Conservation (phyloP, 2,329 filamentous ascomycete species). For the Exserohilum turcica region DNA sequence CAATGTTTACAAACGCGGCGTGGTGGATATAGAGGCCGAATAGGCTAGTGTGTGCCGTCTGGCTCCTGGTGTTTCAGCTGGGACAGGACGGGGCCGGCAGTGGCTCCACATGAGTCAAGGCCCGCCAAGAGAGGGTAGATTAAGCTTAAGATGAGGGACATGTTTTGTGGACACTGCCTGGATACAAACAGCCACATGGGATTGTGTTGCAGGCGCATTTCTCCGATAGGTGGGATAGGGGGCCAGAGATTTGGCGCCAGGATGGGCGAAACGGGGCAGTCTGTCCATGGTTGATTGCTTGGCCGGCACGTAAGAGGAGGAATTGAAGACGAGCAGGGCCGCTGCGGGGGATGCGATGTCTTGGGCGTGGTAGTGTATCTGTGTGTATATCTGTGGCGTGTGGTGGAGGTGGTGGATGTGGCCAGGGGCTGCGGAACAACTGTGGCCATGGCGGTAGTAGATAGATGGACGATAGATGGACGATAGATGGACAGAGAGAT, state of each 20-base stretch:
- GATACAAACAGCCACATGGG: neutral
- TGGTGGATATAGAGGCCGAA: slow-evolving; percentile 1
- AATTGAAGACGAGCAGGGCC: neutral
- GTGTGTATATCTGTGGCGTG: neutral
- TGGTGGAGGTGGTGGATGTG: too few species aligned
- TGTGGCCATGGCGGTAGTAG: too few species aligned
- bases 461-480: too few species aligned
- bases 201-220: neutral
- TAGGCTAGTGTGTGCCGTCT: neutral
- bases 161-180: neutral
- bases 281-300: neutral
- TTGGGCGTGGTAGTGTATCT: too few species aligned
- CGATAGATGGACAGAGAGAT: too few species aligned
- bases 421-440: neutral
- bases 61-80: slow-evolving; percentile 9
- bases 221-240: slow-evolving; percentile 10
- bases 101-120: slow-evolving; percentile 1
- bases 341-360: neutral
- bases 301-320: neutral
- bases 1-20: neutral
- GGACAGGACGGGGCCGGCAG: neutral
- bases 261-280: neutral
- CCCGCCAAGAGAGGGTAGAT: slow-evolving; percentile 7
- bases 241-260: neutral
- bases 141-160: slow-evolving; percentile 5